These are phyloP conservation scores for Podospora didyma DNA, from an alignment of 495 filamentous ascomycete species.

Conservation along the genomic window DNA sequence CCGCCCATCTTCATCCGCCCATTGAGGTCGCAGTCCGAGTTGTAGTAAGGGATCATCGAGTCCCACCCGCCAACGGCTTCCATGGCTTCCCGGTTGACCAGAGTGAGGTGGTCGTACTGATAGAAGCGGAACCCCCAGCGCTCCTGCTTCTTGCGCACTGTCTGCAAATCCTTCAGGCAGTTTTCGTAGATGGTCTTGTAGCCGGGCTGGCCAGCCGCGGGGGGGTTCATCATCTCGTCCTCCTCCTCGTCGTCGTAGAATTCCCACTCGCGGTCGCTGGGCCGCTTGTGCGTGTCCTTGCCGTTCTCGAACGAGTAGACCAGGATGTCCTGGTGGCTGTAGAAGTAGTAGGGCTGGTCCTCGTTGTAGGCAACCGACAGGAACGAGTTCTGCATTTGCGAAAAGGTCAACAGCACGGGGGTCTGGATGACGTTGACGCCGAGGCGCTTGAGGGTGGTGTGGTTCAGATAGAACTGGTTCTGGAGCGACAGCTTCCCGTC, in stretches of 20 bases:
- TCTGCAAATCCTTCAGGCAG: slow-evolving; percentile 37
- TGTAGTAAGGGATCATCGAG: slow-evolving; percentile 56
- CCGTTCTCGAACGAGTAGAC: slow-evolving; percentile 50
- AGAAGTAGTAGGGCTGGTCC: slow-evolving; percentile 55
- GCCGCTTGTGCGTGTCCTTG: slow-evolving; percentile 25
- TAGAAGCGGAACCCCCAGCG: slow-evolving; percentile 53
- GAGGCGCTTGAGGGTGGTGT: slow-evolving; percentile 44
- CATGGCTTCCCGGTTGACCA: slow-evolving; percentile 52
- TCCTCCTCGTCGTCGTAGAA: slow-evolving; percentile 9
- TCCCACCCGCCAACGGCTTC: slow-evolving; percentile 58
- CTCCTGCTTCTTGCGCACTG: slow-evolving; percentile 22
- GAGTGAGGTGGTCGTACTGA: slow-evolving; percentile 55
- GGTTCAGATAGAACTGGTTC: slow-evolving; percentile 58
- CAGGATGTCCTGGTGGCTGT: slow-evolving; percentile 54
- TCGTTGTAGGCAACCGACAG: slow-evolving; percentile 51
- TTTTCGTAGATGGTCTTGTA: slow-evolving; percentile 47
- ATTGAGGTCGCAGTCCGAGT: slow-evolving; percentile 60
- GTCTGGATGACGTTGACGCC: slow-evolving; percentile 54
- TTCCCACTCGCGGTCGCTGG: slow-evolving; percentile 17
- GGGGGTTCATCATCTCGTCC: slow-evolving; percentile 6
- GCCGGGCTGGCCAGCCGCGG: slow-evolving; percentile 24
- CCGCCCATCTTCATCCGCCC: slow-evolving; percentile 46
- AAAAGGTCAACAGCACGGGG: slow-evolving; percentile 54
- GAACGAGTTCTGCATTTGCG: slow-evolving; percentile 60
- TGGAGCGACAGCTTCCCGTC: slow-evolving; percentile 47